Evolutionary conservation across 805 yeast species (phyloP), one percentile per base, ranked within the genome.

Genomic region (Clavispora fructus): DNA sequence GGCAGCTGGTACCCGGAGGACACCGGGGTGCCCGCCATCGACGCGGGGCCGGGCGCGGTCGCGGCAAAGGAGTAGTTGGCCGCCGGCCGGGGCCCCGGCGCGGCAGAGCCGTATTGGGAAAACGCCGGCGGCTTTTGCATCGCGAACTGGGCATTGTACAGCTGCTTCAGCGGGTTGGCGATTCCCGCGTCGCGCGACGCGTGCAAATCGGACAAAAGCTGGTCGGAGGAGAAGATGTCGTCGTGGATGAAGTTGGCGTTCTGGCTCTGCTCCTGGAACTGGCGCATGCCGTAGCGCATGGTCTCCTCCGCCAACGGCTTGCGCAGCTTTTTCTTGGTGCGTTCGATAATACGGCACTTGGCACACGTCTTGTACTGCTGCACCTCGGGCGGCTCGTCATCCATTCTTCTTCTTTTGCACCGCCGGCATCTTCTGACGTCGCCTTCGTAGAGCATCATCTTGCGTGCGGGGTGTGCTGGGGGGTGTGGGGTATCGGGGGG

Each of bases 311-410:
- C 74, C 59, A 71, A 62, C 5, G 76, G 76, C 53, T 71, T 69
- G 32, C 74, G 60, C 62, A 63, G 66, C 57, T 69, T 69, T 61
- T 71, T 71, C 58, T 68, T 56, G 42, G 61, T 57, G 49, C 83
- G 63, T 58, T 78, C 83, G 40, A 78, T 74, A 58, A 77, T 74
- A 47, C 83, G 69, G 56, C 83, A 78, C 50, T 79, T 77, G 56
- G 78, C 79, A 61, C 83, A 78, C 4, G 83, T 78, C 50, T 77
- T 78, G 58, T 77, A 78, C 56, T 75, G 79, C 53, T 73, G 67
- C 35, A 78, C 81, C 50, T 77, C 81, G 1, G 79, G 76, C 23
- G 78, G 78, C 60, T 78, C 83, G 49, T 77, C 77, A 49, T 72
- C 75, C 52, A 75, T 69, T 63, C 83, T 69, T 69, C 75, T 73